Conservation (phyloP, 345 rosid genomes). For the Angophora floribunda region DNA sequence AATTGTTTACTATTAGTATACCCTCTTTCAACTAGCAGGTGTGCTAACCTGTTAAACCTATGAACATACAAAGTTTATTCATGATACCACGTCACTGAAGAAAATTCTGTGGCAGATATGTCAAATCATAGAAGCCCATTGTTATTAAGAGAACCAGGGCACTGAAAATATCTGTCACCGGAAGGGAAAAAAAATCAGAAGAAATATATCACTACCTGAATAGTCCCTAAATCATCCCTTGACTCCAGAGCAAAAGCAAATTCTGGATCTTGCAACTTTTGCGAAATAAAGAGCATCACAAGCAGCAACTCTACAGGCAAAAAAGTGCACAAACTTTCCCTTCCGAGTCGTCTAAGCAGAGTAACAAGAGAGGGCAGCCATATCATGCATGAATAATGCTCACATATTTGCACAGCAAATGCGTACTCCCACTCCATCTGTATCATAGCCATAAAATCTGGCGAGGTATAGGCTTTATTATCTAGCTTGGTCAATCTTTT, state of each 20-base stretch:
- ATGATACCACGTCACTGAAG: neutral
- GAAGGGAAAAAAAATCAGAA: neutral
- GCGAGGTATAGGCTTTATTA: constrained; percentile 7
- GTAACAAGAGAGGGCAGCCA: constrained; percentile 85
- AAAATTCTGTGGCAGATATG: neutral
- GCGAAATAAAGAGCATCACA: constrained; percentile 45
- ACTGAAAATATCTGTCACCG: neutral
- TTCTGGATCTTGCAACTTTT: constrained; percentile 79
- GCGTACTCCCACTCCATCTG: constrained; percentile 74
- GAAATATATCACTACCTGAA: constrained; percentile 49
- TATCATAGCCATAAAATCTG: constrained; percentile 19
- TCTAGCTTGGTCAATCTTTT: constrained; percentile 28
- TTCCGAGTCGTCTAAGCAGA: constrained; percentile 38
- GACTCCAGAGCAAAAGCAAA: constrained; percentile 56
- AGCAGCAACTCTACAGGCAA: constrained; percentile 32
- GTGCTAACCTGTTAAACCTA: neutral
- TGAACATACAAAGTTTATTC: neutral
- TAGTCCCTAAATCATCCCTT: constrained; percentile 36
- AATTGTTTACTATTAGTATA: neutral
- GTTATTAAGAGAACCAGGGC: neutral
- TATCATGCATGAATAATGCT: constrained; percentile 58
- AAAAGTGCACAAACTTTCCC: constrained; percentile 20
- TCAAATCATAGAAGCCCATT: neutral
- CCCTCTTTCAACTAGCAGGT: neutral
- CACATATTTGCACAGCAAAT: constrained; percentile 69